Evolutionary conservation across 2,329 filamentous ascomycete genomes (phyloP).

Genomic region (Aspergillus floridensis): DNA sequence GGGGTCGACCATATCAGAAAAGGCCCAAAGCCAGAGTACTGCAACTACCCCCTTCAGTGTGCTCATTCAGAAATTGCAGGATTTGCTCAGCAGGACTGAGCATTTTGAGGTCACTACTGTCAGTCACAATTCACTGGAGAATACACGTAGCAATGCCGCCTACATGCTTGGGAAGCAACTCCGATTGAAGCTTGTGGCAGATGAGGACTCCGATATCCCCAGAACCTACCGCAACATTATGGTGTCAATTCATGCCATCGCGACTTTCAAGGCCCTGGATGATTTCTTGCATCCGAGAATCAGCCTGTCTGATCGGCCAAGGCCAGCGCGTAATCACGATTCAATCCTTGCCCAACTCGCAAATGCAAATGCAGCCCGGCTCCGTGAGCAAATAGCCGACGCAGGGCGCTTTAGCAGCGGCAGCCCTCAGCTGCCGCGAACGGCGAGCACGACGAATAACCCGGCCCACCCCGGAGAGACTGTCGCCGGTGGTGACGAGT

Average conservation of each 20-base stretch:
- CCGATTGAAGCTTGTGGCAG: slow-evolving; percentile 80
- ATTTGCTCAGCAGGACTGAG: slow-evolving; percentile 91
- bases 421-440: slow-evolving; percentile 23
- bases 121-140: slow-evolving; percentile 86
- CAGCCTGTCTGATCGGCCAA: slow-evolving; percentile 71
- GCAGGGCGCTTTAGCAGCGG: slow-evolving; percentile 32
- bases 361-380: slow-evolving; percentile 67
- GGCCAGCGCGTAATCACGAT: slow-evolving; percentile 57
- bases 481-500: slow-evolving; percentile 38
- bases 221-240: slow-evolving; percentile 87
- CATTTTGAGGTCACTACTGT: slow-evolving; percentile 98
- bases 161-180: slow-evolving; percentile 98
- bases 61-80: slow-evolving; percentile 89
- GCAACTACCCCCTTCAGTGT: slow-evolving; percentile 84
- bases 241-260: slow-evolving; percentile 97
- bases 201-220: slow-evolving; percentile 84
- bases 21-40: slow-evolving; percentile 62
- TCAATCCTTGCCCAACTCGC: slow-evolving; percentile 71
- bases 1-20: slow-evolving; percentile 62
- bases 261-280: slow-evolving; percentile 93
- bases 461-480: slow-evolving; percentile 16
- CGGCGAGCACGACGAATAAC: slow-evolving; percentile 21
- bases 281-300: slow-evolving; percentile 93
- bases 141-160: slow-evolving; percentile 82
- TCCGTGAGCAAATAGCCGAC: slow-evolving; percentile 51